phyloP scores from a whole-genome alignment of 345 rosid genomes.

The Excoecaria cochinchinensis region DNA sequence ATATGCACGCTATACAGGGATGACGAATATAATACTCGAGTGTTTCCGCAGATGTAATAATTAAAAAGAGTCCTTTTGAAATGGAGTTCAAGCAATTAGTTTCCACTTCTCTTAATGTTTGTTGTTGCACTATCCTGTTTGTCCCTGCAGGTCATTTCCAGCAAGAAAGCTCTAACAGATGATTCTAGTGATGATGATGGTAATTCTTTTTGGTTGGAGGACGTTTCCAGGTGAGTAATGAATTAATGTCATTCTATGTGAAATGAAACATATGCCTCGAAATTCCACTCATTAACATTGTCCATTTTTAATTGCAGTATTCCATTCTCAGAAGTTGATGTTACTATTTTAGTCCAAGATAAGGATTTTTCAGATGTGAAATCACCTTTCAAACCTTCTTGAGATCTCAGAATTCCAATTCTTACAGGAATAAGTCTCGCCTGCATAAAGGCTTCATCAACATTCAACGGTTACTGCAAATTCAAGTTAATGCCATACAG shows the following conservation, averaged over 20 bases:
- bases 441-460: not conserved
- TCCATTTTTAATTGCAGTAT: constrained; percentile 21
- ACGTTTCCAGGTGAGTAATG: constrained; percentile 22
- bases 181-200: constrained; percentile 12
- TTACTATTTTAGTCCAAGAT: constrained; percentile 18
- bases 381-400: constrained; percentile 20
- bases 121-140: not conserved
- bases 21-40: constrained; percentile 25
- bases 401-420: constrained; percentile 32
- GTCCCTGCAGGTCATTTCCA: constrained; percentile 19
- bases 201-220: constrained; percentile 24
- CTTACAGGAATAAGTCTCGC: constrained; percentile 29
- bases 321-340: constrained; percentile 31
- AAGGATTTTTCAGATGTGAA: constrained; percentile 33
- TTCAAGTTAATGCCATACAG: constrained; percentile 16
- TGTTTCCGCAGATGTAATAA: constrained; percentile 28
- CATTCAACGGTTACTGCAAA: not conserved
- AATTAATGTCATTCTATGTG: not conserved
- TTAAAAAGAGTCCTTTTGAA: not conserved
- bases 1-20: constrained; percentile 28
- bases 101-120: not conserved
- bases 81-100: not conserved
- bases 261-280: not conserved
- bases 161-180: constrained; percentile 19
- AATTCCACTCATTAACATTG: not conserved